phyloP scores from a whole-genome alignment of 305 asterid species.

The Fraxinus baroniana region DNA sequence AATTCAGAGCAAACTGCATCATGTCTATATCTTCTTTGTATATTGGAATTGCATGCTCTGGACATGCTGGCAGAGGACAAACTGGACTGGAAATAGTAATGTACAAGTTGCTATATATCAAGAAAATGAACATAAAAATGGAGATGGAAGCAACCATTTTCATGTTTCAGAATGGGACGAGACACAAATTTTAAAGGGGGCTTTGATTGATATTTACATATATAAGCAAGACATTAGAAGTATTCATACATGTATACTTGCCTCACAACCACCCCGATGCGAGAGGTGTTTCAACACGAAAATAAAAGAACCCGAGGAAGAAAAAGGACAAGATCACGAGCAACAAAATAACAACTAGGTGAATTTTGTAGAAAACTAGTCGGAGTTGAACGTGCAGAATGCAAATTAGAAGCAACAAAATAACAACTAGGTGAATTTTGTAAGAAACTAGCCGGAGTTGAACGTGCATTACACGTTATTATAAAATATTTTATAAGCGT shows the following conservation, averaged over 20 bases:
- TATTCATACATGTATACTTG: neutral
- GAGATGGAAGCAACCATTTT: neutral
- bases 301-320: neutral
- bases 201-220: neutral
- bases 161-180: neutral
- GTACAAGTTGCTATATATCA: neutral
- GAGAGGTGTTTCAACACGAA: neutral
- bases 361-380: neutral
- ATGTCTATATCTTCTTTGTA: slow-evolving; percentile 23
- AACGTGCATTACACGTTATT: too few relatives aligned
- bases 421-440: neutral
- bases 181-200: neutral
- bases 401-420: too few relatives aligned
- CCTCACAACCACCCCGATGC: neutral
- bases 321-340: neutral
- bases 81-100: neutral
- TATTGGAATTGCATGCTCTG: slow-evolving; percentile 9
- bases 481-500: too few relatives aligned
- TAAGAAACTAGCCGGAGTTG: neutral
- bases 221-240: neutral
- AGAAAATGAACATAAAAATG: slow-evolving; percentile 4
- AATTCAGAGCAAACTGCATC: slow-evolving; percentile 38
- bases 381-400: too few relatives aligned
- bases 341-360: neutral
- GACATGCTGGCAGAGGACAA: slow-evolving; percentile 22